These are phyloP conservation scores for Scedosporium minutisporum DNA, from an alignment of 2,329 filamentous ascomycete species.

Conservation along the genomic window DNA sequence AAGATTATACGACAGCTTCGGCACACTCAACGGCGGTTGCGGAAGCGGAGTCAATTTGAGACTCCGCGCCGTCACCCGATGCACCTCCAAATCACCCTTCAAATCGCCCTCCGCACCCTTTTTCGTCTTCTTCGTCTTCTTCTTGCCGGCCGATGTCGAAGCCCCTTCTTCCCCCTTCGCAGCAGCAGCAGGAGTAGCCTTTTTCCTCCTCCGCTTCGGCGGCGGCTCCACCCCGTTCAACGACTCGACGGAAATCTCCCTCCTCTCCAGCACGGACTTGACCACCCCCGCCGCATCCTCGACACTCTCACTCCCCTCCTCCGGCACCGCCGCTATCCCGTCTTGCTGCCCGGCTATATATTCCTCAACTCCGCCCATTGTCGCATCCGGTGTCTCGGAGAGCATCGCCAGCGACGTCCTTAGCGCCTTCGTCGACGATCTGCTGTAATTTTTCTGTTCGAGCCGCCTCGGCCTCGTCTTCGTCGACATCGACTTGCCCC, in stretches of 20 bases:
- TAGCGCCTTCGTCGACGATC: neutral
- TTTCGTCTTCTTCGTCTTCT: neutral
- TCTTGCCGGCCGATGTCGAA: too few species aligned
- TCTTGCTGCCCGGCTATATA: neutral
- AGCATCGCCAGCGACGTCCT: neutral
- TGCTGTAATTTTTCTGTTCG: neutral
- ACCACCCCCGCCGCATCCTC: constrained; percentile 10
- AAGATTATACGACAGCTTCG: constrained; percentile 61
- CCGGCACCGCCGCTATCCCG: neutral
- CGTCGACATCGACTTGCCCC: too few species aligned
- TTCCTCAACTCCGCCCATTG: neutral
- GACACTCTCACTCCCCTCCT: neutral
- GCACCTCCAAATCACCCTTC: constrained; percentile 15
- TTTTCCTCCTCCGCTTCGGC: neutral
- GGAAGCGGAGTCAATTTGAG: constrained; percentile 22
- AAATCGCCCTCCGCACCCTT: neutral
- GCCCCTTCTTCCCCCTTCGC: neutral
- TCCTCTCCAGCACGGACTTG: constrained; percentile 5
- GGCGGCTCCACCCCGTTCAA: constrained; percentile 8
- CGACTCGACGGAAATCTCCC: constrained; percentile 9
- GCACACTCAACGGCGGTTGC: constrained; percentile 31
- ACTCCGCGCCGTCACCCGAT: constrained; percentile 16
- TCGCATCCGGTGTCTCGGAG: neutral
- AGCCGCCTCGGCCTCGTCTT: neutral
- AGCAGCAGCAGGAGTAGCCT: neutral